These are phyloP conservation scores for Arthrobotrys iridis DNA, from an alignment of 2,329 filamentous ascomycete species.

Conservation along the genomic window DNA sequence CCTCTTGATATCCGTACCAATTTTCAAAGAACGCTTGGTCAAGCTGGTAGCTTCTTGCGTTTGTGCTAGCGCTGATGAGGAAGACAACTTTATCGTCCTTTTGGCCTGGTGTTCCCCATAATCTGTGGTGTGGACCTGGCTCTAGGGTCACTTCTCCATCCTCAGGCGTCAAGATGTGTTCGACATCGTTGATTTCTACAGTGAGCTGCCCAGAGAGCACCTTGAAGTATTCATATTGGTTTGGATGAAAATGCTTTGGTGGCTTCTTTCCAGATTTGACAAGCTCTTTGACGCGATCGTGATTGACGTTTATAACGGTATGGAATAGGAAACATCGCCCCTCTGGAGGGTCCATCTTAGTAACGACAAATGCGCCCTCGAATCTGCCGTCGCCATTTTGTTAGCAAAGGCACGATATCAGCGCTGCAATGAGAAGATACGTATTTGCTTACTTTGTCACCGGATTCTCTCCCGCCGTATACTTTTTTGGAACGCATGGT, in stretches of 20 bases:
- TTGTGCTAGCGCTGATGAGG: slow-evolving; percentile 57
- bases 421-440: neutral
- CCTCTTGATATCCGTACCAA: slow-evolving; percentile 61
- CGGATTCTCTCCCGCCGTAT: slow-evolving; percentile 45
- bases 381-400: neutral
- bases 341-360: slow-evolving; percentile 57
- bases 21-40: slow-evolving; percentile 61
- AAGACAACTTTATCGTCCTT: slow-evolving; percentile 54
- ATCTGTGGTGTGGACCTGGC: slow-evolving; percentile 54
- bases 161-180: slow-evolving; percentile 54
- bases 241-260: slow-evolving; percentile 60
- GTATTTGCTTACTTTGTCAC: slow-evolving; percentile 11
- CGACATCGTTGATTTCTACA: slow-evolving; percentile 59
- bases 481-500: slow-evolving; percentile 26
- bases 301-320: slow-evolving; percentile 57
- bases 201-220: slow-evolving; percentile 58
- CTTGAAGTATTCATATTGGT: slow-evolving; percentile 60
- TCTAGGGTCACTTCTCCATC: slow-evolving; percentile 59
- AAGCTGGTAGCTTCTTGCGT: slow-evolving; percentile 59
- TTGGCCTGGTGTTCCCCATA: slow-evolving; percentile 27
- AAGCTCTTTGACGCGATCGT: slow-evolving; percentile 54
- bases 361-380: slow-evolving; percentile 26
- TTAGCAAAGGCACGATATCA: neutral
- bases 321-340: slow-evolving; percentile 58
- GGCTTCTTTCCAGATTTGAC: slow-evolving; percentile 56